Base-by-base conservation (phyloP, 1,284 basidiomycete genomes). In the Ceratobasidium sp. region DNA sequence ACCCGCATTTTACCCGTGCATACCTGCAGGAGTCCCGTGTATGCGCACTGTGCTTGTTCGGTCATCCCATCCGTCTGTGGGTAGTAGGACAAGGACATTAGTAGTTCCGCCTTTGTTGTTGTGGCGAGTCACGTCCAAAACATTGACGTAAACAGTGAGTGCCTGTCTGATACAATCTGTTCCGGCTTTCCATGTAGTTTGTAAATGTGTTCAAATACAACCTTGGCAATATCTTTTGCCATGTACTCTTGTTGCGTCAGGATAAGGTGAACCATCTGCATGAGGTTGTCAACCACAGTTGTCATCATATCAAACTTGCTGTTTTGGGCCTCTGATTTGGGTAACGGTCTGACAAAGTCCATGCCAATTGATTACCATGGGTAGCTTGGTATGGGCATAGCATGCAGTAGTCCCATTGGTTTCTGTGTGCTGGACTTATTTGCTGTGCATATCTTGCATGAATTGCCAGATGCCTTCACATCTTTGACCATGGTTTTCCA, bases 331-430 rank as follows among this genome's bases (percentile, higher is more conserved):
- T 80, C 77, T 0, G 85, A 85, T 13, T 80, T 68, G 0, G 84
- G 86, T 10, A 87, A 76, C 0, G 85, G 86, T 3, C 86, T 85
- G 3, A 87, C 84, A 63, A 86, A 87, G 77, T 87, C 86, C 18
- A 87, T 84, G 0, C 83, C 84, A 0, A 86, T 84, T 0, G 81
- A 66, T 33, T 79, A 70, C 80, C 81, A 83, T 2, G 81, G 81
- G 0, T 71, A 72, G 1, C 33, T 42, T 6, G 81, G 82, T 9
- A 81, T 42, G 1, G 51, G 40, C 18, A 82, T 71, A n/a, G n/a
- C n/a, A n/a, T n/a, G n/a, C n/a, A n/a, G n/a, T n/a, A n/a, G n/a
- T n/a, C n/a, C n/a, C n/a, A n/a, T n/a, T n/a, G n/a, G n/a, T n/a
- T n/a, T n/a, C n/a, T n/a, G n/a, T n/a, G n/a, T n/a, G n/a, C n/a